Evolutionary conservation across 805 yeast species (phyloP), one percentile per base, ranked within the genome.

Genomic region (Ogataea naganishii): DNA sequence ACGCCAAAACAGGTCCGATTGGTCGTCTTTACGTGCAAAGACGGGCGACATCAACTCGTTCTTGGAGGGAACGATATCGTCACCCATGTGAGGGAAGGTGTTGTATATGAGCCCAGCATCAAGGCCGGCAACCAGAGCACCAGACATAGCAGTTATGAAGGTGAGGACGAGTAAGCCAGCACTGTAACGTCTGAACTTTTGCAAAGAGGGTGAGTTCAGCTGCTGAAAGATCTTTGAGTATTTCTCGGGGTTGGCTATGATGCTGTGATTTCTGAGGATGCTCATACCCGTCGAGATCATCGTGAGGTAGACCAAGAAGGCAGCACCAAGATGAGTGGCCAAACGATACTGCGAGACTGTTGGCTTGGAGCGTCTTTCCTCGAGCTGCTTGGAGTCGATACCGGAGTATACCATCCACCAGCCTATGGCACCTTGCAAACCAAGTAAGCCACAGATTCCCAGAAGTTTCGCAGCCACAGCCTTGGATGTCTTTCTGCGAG

Each of bases 331-430:
- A 57, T 92, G 98, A 1, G 96, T 78, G 2, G 97, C 86, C 31
- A 92, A 65, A 54, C 98, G 72, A 51, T 92, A 92, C 49, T 84
- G 97, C 5, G 96, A 83, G 3, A 92, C 98, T 0, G 98, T 85
- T n/a, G 98, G 98, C 50, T 89, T 94, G 1, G 95, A 76, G 26
- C 72, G 80, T 51, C 95, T 71, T 40, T 80, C 86, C 14, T 69
- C 70, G 27, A 92, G 62, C 47, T 80, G 80, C 25, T 78, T 69
- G 47, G 80, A 80, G 50, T 86, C 94, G 33, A 92, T 66, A 18
- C 98, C 98, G 7, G 96, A 84, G 46, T 82, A 76, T 30, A 92
- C 98, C 98, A 92, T 92, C 99, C 99, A 92, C 98, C 98, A 92
- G 19, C 98, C 98, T 41, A 92, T 80, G 31, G 79, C 81, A 31